These are phyloP conservation scores for Abrus precatorius DNA, from an alignment of 306 rosid species.

Conservation along the genomic window DNA sequence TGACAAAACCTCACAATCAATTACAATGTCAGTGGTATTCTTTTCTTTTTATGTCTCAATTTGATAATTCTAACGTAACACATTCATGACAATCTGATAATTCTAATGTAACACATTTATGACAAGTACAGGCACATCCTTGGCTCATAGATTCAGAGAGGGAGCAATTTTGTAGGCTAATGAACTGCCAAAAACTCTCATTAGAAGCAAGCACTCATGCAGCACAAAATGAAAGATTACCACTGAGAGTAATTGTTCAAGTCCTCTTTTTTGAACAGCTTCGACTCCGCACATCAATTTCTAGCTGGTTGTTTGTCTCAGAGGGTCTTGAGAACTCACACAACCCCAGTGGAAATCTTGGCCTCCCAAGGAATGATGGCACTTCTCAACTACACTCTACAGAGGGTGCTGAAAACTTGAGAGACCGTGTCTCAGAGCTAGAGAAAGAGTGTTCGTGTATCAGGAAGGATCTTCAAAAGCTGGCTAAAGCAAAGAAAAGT, in stretches of 20 bases:
- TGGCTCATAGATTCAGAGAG: constrained; percentile 85
- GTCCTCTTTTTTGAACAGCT: constrained; percentile 90
- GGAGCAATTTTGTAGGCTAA: constrained; percentile 85
- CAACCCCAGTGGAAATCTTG: constrained; percentile 57
- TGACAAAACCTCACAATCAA: constrained; percentile 12
- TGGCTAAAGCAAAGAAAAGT: constrained; percentile 69
- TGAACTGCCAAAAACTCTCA: constrained; percentile 87
- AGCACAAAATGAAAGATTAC: constrained; percentile 87
- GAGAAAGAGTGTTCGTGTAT: constrained; percentile 81
- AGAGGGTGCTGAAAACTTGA: constrained; percentile 62
- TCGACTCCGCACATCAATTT: constrained; percentile 85
- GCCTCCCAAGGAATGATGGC: constrained; percentile 52
- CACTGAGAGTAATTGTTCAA: constrained; percentile 81
- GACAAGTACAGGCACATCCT: constrained; percentile 77
- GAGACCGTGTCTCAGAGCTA: constrained; percentile 73
- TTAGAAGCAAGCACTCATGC: constrained; percentile 90
- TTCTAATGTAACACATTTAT: constrained; percentile 32
- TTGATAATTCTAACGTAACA: constrained; percentile 17
- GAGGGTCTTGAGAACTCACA: constrained; percentile 71
- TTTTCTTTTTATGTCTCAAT: constrained; percentile 3
- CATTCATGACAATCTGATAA: neutral
- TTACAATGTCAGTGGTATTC: neutral
- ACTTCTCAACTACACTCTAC: constrained; percentile 47
- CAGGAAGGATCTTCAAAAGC: constrained; percentile 72
- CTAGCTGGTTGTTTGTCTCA: constrained; percentile 85